phyloP scores from a whole-genome alignment of 306 rosid genomes.

The Abrus pulchellus region DNA sequence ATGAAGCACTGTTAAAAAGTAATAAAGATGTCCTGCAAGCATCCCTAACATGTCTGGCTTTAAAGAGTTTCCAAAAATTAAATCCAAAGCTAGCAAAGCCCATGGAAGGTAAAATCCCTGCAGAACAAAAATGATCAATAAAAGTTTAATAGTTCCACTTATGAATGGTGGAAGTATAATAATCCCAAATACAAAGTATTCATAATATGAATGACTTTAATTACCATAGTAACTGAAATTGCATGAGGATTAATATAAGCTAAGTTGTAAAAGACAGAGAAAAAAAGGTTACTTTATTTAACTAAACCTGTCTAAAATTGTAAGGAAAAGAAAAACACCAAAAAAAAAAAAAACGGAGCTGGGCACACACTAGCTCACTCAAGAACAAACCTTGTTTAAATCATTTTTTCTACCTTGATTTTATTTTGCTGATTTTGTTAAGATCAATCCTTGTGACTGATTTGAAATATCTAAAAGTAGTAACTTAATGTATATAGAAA shows the following conservation, averaged over 20 bases:
- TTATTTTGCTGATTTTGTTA: too few relatives aligned
- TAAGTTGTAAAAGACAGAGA: neutral
- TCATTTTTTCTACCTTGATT: too few relatives aligned
- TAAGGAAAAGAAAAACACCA: neutral
- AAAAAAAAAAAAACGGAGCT: neutral
- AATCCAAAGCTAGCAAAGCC: conserved; percentile 63
- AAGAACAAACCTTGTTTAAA: neutral
- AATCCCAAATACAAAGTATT: neutral
- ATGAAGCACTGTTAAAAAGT: conserved; percentile 81
- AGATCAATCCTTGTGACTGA: too few relatives aligned
- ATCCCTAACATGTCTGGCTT: conserved; percentile 66
- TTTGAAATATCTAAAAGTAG: too few relatives aligned
- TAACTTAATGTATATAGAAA: too few relatives aligned
- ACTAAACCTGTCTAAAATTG: neutral
- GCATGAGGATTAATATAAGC: neutral
- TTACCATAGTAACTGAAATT: neutral
- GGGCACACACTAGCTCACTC: neutral
- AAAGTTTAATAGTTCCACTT: neutral
- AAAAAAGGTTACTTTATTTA: too few relatives aligned
- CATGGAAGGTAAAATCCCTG: conserved; percentile 87
- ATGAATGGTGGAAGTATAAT: neutral
- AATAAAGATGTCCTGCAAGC: conserved; percentile 75
- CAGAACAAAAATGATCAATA: neutral
- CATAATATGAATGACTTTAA: neutral
- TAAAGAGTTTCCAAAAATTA: conserved; percentile 61